A percentile compares a stretch with the other conserved stretches of the same genome.
Conservation (phyloP, 2,329 filamentous ascomycete species). For the Fusarium clavum region DNA sequence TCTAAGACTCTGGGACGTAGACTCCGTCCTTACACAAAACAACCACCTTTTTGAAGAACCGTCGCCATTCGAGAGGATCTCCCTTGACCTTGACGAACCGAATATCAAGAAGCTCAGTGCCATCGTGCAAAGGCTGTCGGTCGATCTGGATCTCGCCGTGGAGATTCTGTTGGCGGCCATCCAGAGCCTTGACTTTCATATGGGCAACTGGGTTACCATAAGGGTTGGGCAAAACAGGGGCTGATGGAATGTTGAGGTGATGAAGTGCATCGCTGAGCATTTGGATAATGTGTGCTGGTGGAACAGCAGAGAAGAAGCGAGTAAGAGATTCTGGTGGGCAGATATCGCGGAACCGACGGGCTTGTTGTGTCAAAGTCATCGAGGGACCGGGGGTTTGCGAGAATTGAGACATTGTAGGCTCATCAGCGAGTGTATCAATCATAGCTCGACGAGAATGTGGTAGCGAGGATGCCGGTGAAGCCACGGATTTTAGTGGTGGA, state of each 20-base stretch:
- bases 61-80: conserved; percentile 94
- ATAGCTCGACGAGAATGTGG: conserved; percentile 56
- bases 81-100: conserved; percentile 95
- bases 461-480: conserved; percentile 53
- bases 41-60: conserved; percentile 97
- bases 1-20: conserved; percentile 62
- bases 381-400: conserved; percentile 81
- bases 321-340: conserved; percentile 88
- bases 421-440: conserved; percentile 78
- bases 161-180: conserved; percentile 77
- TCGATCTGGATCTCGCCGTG: conserved; percentile 82
- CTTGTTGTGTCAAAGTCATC: conserved; percentile 87
- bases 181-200: conserved; percentile 80
- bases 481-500: conserved; percentile 68
- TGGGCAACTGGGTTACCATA: conserved; percentile 68
- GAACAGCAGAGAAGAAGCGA: conserved; percentile 89
- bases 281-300: conserved; percentile 79
- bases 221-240: conserved; percentile 59
- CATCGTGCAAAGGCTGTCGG: conserved; percentile 67
- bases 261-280: conserved; percentile 85
- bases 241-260: conserved; percentile 83
- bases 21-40: conserved; percentile 88
- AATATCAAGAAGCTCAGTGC: conserved; percentile 79
- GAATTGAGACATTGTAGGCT: conserved; percentile 90
- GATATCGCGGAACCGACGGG: conserved; percentile 89